Evolutionary conservation across 352 stramenopile species (phyloP), one percentile per base, ranked within the genome.

Genomic region (Phytopythium delawarense): DNA sequence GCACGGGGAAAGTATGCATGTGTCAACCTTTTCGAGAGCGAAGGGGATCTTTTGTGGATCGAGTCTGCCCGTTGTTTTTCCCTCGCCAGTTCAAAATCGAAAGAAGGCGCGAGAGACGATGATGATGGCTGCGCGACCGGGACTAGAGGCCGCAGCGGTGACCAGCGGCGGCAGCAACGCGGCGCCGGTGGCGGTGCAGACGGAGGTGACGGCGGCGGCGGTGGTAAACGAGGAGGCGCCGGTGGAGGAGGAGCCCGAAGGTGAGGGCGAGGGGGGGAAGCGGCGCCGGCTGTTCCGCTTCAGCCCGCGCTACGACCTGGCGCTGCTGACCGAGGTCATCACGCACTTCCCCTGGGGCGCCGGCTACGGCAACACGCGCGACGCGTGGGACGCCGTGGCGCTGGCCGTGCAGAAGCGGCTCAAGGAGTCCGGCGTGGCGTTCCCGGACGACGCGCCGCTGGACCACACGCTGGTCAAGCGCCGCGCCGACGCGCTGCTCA

Each of bases 401-500:
- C 54, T 63, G 28, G 59, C 60, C 28, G 72, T 79, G 28, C 72
- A 76, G 59, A 35, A 51, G 4, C 42, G 60, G 35, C 55, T 79
- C 8, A 70, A 73, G 53, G 67, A 61, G 15, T 34, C 62, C 50
- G 64, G 69, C 23, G 59, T 69, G 28, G 12, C 28, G 20, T 70
- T 76, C 52, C 56, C 50, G 45, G 60, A 63, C 7, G 66, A 64
- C 20, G 64, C 50, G 28, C 44, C 69, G 21, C 57, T 76, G 61
- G 72, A 79, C 28, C 63, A 75, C 56, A 71, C 69, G 18, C 69
- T 76, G 42, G 69, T 76, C 13, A 79, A 79, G 63, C 66, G 72
- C 46, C 72, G 72, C 39, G 63, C 72, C 2, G 72, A 79, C 37
- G 75, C 76, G 69, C 54, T 79, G 59, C 56, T 79, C 35, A 69